These are phyloP conservation scores for Apiospora hydei DNA, from an alignment of 2,329 filamentous ascomycete genomes.

Conservation along the genomic window DNA sequence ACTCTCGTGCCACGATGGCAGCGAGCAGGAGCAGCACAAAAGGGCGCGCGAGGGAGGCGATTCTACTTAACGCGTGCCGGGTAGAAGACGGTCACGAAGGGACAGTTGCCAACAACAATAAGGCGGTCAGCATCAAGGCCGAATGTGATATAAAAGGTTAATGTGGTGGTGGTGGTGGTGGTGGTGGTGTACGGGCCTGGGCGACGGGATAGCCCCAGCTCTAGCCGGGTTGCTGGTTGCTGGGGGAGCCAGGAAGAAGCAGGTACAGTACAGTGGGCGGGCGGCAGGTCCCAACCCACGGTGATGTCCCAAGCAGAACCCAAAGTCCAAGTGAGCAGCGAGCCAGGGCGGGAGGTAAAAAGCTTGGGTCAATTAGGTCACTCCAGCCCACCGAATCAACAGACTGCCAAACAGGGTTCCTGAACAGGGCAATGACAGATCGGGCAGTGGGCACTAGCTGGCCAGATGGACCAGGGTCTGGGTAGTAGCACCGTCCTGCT, in stretches of 20 bases:
- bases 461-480: constrained; percentile 2
- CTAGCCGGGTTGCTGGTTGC: background rate
- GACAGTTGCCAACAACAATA: constrained; percentile 5
- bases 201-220: constrained; percentile 10
- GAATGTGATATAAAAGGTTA: constrained; percentile 8
- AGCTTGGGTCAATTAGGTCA: constrained; percentile 19
- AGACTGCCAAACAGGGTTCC: constrained; percentile 13
- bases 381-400: constrained; percentile 7
- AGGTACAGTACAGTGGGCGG: too few species aligned
- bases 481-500: background rate
- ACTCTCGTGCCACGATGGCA: constrained; percentile 19
- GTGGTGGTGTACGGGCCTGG: background rate
- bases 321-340: background rate
- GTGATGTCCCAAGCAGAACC: too few species aligned
- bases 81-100: background rate
- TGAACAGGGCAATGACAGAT: constrained; percentile 9
- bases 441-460: background rate
- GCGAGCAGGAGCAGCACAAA: constrained; percentile 15
- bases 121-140: constrained; percentile 12
- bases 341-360: background rate
- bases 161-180: constrained; percentile 1
- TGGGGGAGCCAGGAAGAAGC: background rate
- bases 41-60: background rate
- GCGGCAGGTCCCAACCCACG: too few species aligned
- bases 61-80: constrained; percentile 7